phyloP scores from a whole-genome alignment of 2,329 filamentous ascomycete genomes.

The Fusarium zealandicum region DNA sequence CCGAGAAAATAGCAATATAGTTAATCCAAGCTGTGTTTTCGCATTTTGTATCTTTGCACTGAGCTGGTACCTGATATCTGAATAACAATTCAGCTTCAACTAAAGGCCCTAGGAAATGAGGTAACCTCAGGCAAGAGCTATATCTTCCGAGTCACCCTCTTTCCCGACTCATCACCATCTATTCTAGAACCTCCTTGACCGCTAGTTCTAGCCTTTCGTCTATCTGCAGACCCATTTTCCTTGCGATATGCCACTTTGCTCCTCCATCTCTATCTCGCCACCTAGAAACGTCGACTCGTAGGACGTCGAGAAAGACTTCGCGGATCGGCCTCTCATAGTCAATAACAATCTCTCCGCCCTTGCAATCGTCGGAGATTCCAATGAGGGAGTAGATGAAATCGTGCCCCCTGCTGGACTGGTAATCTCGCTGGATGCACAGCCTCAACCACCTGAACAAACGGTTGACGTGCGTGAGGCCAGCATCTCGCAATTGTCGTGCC shows the following conservation, averaged over 20 bases:
- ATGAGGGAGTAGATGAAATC: background rate
- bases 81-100: too few relatives aligned
- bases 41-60: too few relatives aligned
- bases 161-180: too few relatives aligned
- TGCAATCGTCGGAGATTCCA: background rate
- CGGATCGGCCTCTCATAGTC: background rate
- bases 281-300: too few relatives aligned
- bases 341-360: background rate
- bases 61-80: too few relatives aligned
- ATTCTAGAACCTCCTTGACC: too few relatives aligned
- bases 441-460: background rate
- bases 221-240: background rate
- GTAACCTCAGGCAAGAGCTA: too few relatives aligned
- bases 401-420: background rate
- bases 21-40: too few relatives aligned
- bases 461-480: background rate
- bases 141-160: too few relatives aligned
- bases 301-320: background rate
- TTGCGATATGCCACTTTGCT: rapidly evolving
- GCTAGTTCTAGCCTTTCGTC: background rate
- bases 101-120: too few relatives aligned
- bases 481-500: background rate
- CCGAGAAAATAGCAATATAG: too few relatives aligned
- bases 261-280: background rate
- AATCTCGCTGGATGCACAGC: rapidly evolving